Evolutionary conservation across 139 green algal genomes (phyloP).

Genomic region (Coelastrella sp.): DNA sequence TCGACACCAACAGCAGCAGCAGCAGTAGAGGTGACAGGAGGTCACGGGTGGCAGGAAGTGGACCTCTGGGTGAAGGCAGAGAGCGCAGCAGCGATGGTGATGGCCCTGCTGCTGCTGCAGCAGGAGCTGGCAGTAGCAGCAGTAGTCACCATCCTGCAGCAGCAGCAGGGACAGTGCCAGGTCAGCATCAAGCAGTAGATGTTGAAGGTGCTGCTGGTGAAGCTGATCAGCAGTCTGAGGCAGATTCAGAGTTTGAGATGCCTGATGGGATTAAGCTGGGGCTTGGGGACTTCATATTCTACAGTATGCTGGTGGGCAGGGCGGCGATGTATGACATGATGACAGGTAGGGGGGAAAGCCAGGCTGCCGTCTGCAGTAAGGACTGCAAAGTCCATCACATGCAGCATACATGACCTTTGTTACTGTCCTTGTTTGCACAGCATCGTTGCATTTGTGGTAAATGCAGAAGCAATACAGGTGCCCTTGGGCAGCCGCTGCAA

Average conservation of each 20-base stretch:
- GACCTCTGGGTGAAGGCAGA: not conserved
- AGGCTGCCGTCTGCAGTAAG: slow-evolving; percentile 61
- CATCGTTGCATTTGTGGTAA: too few relatives aligned
- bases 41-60: not conserved
- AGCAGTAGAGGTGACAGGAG: not conserved
- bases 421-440: too few relatives aligned
- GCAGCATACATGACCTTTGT: too few relatives aligned
- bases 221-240: not conserved
- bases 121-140: not conserved
- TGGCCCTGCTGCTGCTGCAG: too few relatives aligned
- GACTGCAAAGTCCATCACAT: too few relatives aligned
- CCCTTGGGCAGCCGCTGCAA: too few relatives aligned
- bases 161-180: too few relatives aligned
- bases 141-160: not conserved
- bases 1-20: not conserved
- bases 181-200: slow-evolving; percentile 3
- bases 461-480: too few relatives aligned
- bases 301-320: slow-evolving; percentile 92
- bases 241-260: slow-evolving; percentile 51
- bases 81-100: too few relatives aligned
- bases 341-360: slow-evolving; percentile 83
- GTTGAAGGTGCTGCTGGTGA: not conserved
- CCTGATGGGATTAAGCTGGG: slow-evolving; percentile 94
- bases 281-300: slow-evolving; percentile 99
- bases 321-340: slow-evolving; percentile 97